Evolutionary conservation across 306 rosid species (phyloP).

Genomic region (Vigna radiata): DNA sequence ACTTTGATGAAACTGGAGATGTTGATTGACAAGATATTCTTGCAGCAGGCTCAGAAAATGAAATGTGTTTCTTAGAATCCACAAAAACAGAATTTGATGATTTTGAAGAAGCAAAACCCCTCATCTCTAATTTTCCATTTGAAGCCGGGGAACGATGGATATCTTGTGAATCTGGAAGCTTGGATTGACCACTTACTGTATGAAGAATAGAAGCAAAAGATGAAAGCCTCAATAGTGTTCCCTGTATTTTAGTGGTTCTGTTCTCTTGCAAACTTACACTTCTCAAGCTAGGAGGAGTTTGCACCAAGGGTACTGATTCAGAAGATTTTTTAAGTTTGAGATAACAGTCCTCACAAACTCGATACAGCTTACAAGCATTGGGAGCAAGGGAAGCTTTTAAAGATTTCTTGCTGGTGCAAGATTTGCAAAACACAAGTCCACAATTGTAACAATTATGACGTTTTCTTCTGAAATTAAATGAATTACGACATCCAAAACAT

Average conservation of each 20-base stretch:
- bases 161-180: slow-evolving; percentile 55
- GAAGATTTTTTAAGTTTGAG: slow-evolving; percentile 67
- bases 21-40: slow-evolving; percentile 65
- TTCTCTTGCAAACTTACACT: slow-evolving; percentile 54
- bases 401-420: slow-evolving; percentile 86
- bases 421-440: slow-evolving; percentile 90
- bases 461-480: slow-evolving; percentile 91
- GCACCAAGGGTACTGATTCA: slow-evolving; percentile 57
- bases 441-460: slow-evolving; percentile 98
- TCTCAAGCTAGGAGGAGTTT: slow-evolving; percentile 55
- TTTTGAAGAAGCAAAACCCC: slow-evolving; percentile 51
- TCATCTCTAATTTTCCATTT: slow-evolving; percentile 58
- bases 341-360: slow-evolving; percentile 90
- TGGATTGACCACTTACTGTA: slow-evolving; percentile 59
- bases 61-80: slow-evolving; percentile 51
- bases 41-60: slow-evolving; percentile 62
- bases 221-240: slow-evolving; percentile 73
- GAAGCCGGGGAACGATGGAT: slow-evolving; percentile 62
- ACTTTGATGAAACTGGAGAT: slow-evolving; percentile 75
- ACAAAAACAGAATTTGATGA: slow-evolving; percentile 53
- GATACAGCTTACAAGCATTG: slow-evolving; percentile 69
- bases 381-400: slow-evolving; percentile 95
- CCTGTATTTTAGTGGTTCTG: slow-evolving; percentile 57
- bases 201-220: slow-evolving; percentile 74
- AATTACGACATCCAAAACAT: slow-evolving; percentile 78